phyloP scores from a whole-genome alignment of 78 protist genomes.

The Neovahlkampfia damariscottae region DNA sequence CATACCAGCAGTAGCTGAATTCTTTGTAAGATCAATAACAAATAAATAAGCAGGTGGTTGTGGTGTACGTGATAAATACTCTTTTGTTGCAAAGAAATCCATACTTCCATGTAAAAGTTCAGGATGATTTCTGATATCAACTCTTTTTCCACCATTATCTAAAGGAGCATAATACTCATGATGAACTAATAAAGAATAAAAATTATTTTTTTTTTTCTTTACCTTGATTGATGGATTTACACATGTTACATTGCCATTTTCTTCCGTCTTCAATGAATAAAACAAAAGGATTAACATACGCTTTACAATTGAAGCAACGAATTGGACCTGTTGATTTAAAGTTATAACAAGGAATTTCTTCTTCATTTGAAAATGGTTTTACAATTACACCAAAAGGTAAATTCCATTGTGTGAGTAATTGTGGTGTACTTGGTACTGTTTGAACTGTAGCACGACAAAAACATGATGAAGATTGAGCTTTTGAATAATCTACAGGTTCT shows the following conservation, averaged over 20 bases:
- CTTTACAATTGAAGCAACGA: slow-evolving; percentile 55
- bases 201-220: too few species aligned
- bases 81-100: slow-evolving; percentile 62
- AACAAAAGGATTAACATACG: slow-evolving; percentile 69
- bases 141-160: slow-evolving; percentile 32
- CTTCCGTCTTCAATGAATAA: slow-evolving; percentile 44
- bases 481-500: neutral
- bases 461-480: neutral
- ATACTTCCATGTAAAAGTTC: slow-evolving; percentile 37
- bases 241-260: slow-evolving; percentile 63
- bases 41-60: slow-evolving; percentile 63
- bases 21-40: slow-evolving; percentile 62
- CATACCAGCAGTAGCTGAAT: slow-evolving; percentile 41
- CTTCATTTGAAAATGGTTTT: slow-evolving; percentile 4
- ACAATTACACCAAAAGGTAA: slow-evolving; percentile 4
- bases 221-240: slow-evolving; percentile 48
- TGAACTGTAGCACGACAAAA: neutral
- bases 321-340: slow-evolving; percentile 9
- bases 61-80: slow-evolving; percentile 61
- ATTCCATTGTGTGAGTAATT: neutral
- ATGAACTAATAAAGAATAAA: slow-evolving; percentile 38
- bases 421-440: neutral
- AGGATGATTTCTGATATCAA: slow-evolving; percentile 38
- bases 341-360: slow-evolving; percentile 17
- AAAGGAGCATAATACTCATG: slow-evolving; percentile 42